Evolutionary conservation across 2,329 filamentous ascomycete genomes (phyloP).

Genomic region (Rhynchosporium graminicola): DNA sequence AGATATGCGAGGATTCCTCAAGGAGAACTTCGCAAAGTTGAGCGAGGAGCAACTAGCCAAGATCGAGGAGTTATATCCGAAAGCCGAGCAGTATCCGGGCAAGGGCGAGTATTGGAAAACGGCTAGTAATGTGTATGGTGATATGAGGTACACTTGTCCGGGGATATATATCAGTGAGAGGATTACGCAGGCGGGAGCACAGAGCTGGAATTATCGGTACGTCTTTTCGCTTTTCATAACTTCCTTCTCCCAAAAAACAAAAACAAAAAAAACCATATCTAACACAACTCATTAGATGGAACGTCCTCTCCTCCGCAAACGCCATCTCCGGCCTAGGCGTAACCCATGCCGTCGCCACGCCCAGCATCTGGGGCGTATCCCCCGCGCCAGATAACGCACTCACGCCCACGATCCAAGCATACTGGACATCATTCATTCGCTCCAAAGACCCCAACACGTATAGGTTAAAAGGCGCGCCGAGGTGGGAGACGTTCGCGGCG

Average conservation of each 20-base stretch:
- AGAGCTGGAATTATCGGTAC: slow-evolving; percentile 64
- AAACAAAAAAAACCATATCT: too few species aligned
- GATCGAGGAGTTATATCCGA: slow-evolving; percentile 58
- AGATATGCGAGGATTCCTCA: slow-evolving; percentile 56
- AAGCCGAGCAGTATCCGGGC: slow-evolving; percentile 47
- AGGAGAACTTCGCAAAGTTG: slow-evolving; percentile 58
- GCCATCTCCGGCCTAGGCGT: slow-evolving; percentile 60
- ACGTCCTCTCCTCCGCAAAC: slow-evolving; percentile 60
- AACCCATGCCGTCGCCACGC: slow-evolving; percentile 65
- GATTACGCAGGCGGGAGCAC: slow-evolving; percentile 39
- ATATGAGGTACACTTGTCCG: slow-evolving; percentile 66
- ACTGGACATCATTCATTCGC: slow-evolving; percentile 74
- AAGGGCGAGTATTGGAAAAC: slow-evolving; percentile 60
- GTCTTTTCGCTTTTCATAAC: neutral
- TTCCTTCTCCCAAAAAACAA: too few species aligned
- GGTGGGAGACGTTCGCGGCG: slow-evolving; percentile 51
- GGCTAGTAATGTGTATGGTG: slow-evolving; percentile 59
- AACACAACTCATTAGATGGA: slow-evolving; percentile 41
- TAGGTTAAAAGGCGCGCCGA: slow-evolving; percentile 48
- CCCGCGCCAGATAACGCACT: slow-evolving; percentile 55
- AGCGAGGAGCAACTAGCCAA: slow-evolving; percentile 50
- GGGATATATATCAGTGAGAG: slow-evolving; percentile 51
- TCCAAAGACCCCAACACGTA: slow-evolving; percentile 64
- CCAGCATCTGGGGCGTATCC: slow-evolving; percentile 71
- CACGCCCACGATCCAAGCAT: slow-evolving; percentile 63